These are phyloP conservation scores for Saccharomycopsis selenospora DNA, from an alignment of 805 yeast species.

Conservation along the genomic window DNA sequence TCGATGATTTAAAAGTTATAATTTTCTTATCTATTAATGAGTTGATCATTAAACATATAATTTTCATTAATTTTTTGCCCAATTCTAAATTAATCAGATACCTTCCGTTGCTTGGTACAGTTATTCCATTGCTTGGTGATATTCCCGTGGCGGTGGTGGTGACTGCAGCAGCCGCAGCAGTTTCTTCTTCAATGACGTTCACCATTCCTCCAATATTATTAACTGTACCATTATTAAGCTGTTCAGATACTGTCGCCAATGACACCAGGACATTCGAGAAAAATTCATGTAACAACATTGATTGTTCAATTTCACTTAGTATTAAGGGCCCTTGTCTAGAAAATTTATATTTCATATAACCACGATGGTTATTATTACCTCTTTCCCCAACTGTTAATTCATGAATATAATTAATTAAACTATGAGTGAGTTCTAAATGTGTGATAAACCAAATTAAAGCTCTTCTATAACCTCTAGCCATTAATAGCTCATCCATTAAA, in stretches of 20 bases:
- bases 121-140: neutral
- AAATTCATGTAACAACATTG: constrained; percentile 66
- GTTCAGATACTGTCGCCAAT: constrained; percentile 32
- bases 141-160: neutral
- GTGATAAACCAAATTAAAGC: constrained; percentile 62
- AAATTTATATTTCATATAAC: constrained; percentile 26
- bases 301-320: constrained; percentile 51
- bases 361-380: constrained; percentile 33
- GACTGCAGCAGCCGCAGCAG: constrained; percentile 17
- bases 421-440: constrained; percentile 48
- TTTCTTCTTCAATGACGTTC: constrained; percentile 19
- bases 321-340: constrained; percentile 50
- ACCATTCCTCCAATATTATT: constrained; percentile 20
- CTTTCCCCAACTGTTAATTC: constrained; percentile 52
- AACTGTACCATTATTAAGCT: constrained; percentile 23
- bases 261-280: constrained; percentile 47
- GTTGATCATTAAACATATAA: constrained; percentile 57
- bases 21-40: constrained; percentile 41
- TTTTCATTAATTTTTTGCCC: constrained; percentile 36
- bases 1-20: constrained; percentile 37
- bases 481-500: constrained; percentile 62
- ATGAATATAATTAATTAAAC: constrained; percentile 54
- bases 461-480: constrained; percentile 58
- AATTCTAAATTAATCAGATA: neutral
- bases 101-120: neutral